Evolutionary conservation across 768 basidiomycete genomes (phyloP), one percentile per base, ranked within the genome.

Genomic region (Strobilomyces confusus): DNA sequence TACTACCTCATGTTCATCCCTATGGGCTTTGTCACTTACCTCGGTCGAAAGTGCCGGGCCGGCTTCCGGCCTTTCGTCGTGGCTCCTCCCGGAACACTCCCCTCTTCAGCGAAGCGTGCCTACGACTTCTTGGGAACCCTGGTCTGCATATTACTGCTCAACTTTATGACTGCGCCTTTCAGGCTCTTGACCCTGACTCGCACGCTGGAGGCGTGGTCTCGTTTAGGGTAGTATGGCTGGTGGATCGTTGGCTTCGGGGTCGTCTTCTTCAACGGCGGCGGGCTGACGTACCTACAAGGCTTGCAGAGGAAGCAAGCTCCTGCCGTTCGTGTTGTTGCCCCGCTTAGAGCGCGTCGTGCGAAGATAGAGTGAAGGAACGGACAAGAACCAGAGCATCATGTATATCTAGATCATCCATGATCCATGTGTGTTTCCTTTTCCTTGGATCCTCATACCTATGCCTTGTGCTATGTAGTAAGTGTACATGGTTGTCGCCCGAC

Each of bases 1-100:
- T 98, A 98, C 74, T 98, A 98, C 67, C 70, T 98, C 40, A 87
- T 92, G 2, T 99, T 98, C 78, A 61, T 95, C 57, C 79, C 88
- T 56, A 93, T 84, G 29, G 92, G 89, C 19, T 87, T 98, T 67
- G 74, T 90, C 55, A 92, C 92, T 22, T 83, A 93, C 17, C 78
- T 81, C 19, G 92, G 82, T 14, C 86, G 92, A 51, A 82, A 89
- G 38, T 81, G 83, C 49, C 86, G 95, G 3, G 71, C 76, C 56
- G 80, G 86, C 65, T 71, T 98, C 61, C 90, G 95, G 12, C 95
- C 97, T 0, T 78, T 98, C 58, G 75, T 97, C 68, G 78, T 92
- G 23, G 71, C 80, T 12, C 64, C 72, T 9, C 67, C 75, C 50
- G 72, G 76, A 54, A 58, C 77, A 25, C 69, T 15, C 11, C 4